phyloP scores from a whole-genome alignment of 78 protist species.

The Monosiga brevicollis region DNA sequence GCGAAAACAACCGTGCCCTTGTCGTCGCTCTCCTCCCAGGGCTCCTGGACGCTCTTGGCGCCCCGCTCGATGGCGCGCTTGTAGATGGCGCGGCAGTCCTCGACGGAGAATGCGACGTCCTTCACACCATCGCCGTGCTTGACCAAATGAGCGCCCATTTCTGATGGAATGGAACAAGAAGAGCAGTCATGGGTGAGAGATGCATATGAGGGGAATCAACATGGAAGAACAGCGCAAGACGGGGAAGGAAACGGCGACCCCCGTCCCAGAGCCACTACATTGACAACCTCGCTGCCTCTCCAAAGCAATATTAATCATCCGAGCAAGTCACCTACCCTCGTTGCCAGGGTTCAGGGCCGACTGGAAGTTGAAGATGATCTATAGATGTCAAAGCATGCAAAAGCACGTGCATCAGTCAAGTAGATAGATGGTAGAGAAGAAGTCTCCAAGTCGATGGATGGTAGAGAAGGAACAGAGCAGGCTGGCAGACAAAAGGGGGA shows the following conservation, averaged over 20 bases:
- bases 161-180: neutral
- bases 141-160: constrained; percentile 33
- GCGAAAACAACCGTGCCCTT: constrained; percentile 64
- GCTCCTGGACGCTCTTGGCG: constrained; percentile 61
- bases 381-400: no score
- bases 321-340: neutral
- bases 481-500: no score
- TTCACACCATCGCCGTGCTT: constrained; percentile 79
- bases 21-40: constrained; percentile 59
- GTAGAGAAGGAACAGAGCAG: no score
- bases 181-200: neutral
- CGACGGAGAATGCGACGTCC: constrained; percentile 71
- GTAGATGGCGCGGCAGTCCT: constrained; percentile 49
- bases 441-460: no score
- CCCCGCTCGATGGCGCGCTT: constrained; percentile 54
- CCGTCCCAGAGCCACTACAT: no score
- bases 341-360: constrained; percentile 35
- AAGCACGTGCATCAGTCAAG: no score
- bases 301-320: neutral
- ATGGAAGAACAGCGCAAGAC: neutral
- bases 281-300: no score
- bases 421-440: no score
- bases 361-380: constrained; percentile 22
- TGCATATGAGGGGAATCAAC: no score
- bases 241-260: neutral